Percentiles rank a stretch among this genome's conserved stretches.
Conservation (phyloP, 2,329 filamentous ascomycete species). For the Geosmithia putterillii region DNA sequence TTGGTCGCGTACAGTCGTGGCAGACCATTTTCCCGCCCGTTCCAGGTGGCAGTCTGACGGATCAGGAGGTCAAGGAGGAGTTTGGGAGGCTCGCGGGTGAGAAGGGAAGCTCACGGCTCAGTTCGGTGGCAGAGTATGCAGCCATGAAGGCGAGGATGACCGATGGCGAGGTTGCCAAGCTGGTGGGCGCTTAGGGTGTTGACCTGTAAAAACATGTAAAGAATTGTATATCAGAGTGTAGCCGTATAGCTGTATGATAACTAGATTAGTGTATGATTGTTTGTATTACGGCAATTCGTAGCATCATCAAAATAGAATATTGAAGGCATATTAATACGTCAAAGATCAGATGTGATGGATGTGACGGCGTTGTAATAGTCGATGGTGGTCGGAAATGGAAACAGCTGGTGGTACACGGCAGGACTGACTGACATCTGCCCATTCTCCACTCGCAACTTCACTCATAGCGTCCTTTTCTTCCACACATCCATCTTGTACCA, state of each 20-base stretch:
- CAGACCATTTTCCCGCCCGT: constrained; percentile 37
- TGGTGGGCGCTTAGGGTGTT: not conserved
- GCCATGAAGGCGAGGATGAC: constrained; percentile 16
- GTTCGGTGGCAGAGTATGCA: constrained; percentile 12
- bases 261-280: not conserved
- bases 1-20: constrained; percentile 22
- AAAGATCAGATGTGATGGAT: no score
- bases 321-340: no score
- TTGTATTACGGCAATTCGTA: no score
- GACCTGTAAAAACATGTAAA: not conserved
- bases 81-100: not conserved
- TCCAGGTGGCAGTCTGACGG: not conserved
- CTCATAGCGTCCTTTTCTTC: not conserved
- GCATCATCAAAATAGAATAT: no score
- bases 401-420: no score
- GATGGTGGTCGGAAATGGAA: no score
- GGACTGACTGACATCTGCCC: no score
- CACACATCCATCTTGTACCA: not conserved
- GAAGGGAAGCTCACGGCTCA: constrained; percentile 8
- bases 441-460: not conserved
- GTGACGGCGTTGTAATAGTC: no score
- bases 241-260: not conserved
- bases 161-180: constrained; percentile 5
- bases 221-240: not conserved
- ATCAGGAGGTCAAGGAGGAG: constrained; percentile 1